Conservation (phyloP, 768 basidiomycete species). For the Tubosaeta sp. region DNA sequence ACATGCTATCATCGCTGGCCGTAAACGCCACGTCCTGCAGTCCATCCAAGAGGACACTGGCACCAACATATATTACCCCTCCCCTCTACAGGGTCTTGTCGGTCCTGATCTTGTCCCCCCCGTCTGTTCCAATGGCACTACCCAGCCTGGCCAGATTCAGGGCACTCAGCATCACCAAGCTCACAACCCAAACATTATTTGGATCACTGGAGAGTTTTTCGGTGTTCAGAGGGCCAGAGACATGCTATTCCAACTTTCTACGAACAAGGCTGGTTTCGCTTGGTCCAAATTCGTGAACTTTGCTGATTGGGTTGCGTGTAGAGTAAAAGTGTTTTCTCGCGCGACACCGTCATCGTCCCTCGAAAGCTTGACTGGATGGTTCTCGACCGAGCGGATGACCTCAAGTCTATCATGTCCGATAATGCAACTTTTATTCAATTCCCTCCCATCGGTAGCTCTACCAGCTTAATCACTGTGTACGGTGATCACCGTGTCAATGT, state of each 20-base stretch:
- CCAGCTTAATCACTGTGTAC: slow-evolving; percentile 88
- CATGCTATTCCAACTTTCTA: slow-evolving; percentile 87
- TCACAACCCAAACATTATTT: slow-evolving; percentile 75
- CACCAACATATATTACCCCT: slow-evolving; percentile 94
- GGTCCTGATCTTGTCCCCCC: slow-evolving; percentile 56
- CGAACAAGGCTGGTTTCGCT: slow-evolving; percentile 61
- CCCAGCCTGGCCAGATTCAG: slow-evolving; percentile 25
- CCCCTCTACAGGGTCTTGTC: slow-evolving; percentile 80
- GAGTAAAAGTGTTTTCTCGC: slow-evolving; percentile 86
- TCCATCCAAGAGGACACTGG: slow-evolving; percentile 95
- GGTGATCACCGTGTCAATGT: slow-evolving; percentile 94
- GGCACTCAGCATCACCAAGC: slow-evolving; percentile 27
- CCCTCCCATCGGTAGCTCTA: slow-evolving; percentile 87
- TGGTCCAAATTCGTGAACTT: not conserved
- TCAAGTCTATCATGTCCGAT: slow-evolving; percentile 91
- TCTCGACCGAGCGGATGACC: slow-evolving; percentile 90
- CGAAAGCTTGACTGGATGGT: slow-evolving; percentile 99
- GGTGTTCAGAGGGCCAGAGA: slow-evolving; percentile 92
- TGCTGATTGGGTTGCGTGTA: slow-evolving; percentile 28
- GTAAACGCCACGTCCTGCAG: slow-evolving; percentile 83
- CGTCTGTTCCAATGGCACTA: slow-evolving; percentile 33
- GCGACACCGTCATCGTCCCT: slow-evolving; percentile 91
- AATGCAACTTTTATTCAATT: slow-evolving; percentile 96
- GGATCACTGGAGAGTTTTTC: slow-evolving; percentile 98
- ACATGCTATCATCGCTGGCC: slow-evolving; percentile 85